Conservation (phyloP, 192 early-diverging fungal species). For the Coemansia sp. region DNA sequence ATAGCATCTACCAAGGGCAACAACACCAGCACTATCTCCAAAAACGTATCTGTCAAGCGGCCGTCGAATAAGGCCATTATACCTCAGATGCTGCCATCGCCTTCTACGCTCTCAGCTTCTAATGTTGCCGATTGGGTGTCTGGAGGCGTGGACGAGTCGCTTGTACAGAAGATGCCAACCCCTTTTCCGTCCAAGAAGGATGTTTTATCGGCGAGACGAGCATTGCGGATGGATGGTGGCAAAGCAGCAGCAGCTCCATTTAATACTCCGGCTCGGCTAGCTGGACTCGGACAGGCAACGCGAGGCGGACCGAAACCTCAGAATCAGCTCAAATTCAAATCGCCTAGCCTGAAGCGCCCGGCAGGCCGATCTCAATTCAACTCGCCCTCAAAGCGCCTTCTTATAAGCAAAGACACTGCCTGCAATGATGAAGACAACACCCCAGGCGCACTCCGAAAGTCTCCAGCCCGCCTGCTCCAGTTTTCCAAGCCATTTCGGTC, state of each 20-base stretch:
- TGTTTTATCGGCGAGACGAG: conserved; percentile 41
- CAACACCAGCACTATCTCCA: background rate
- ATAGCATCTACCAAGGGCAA: background rate
- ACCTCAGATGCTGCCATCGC: background rate
- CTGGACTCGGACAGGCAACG: background rate
- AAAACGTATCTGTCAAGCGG: background rate
- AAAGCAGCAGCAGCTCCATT: conserved; percentile 8
- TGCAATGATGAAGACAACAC: background rate
- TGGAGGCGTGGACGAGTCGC: background rate
- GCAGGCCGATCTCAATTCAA: conserved; percentile 21
- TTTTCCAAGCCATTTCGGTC: conserved; percentile 19
- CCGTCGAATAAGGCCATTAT: background rate
- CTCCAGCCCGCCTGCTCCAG: conserved; percentile 5
- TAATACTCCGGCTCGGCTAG: conserved; percentile 7
- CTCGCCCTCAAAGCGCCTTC: conserved; percentile 41
- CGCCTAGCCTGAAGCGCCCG: conserved; percentile 27
- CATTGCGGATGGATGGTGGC: conserved; percentile 21
- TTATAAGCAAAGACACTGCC: background rate
- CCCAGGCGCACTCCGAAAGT: background rate
- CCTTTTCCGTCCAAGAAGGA: conserved; percentile 42
- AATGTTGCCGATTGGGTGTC: background rate
- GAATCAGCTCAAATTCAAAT: conserved; percentile 31
- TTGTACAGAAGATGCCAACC: background rate
- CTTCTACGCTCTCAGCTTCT: background rate
- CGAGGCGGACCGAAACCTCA: background rate